These are phyloP conservation scores for Saturnispora serradocipensis DNA, from an alignment of 805 yeast genomes.

Conservation along the genomic window DNA sequence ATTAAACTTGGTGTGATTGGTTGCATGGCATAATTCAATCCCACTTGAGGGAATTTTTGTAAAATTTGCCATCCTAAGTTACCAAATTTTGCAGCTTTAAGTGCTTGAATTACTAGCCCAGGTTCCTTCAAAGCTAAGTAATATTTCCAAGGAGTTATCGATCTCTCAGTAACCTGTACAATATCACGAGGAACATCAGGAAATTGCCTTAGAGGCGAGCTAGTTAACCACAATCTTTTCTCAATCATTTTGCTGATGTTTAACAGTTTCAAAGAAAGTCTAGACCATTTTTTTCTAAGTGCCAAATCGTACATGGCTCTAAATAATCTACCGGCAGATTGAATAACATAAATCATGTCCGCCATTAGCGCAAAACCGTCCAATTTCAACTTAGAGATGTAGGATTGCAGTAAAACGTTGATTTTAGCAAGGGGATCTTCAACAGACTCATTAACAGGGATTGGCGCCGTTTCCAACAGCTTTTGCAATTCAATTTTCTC, in stretches of 20 bases:
- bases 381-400: slow-evolving; percentile 64
- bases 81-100: slow-evolving; percentile 63
- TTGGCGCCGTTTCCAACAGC: slow-evolving; percentile 66
- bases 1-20: slow-evolving; percentile 70
- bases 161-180: slow-evolving; percentile 64
- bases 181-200: slow-evolving; percentile 60
- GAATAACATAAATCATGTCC: slow-evolving; percentile 89
- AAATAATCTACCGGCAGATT: slow-evolving; percentile 82
- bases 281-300: slow-evolving; percentile 62
- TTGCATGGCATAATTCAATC: slow-evolving; percentile 51
- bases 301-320: slow-evolving; percentile 81
- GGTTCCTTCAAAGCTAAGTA: slow-evolving; percentile 57
- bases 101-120: slow-evolving; percentile 74
- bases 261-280: slow-evolving; percentile 45
- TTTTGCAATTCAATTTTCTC: slow-evolving; percentile 68
- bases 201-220: slow-evolving; percentile 82
- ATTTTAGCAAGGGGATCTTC: slow-evolving; percentile 71
- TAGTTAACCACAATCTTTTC: slow-evolving; percentile 71
- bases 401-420: slow-evolving; percentile 73
- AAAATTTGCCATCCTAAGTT: slow-evolving; percentile 48
- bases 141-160: slow-evolving; percentile 74
- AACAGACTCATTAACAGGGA: slow-evolving; percentile 69
- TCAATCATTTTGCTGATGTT: slow-evolving; percentile 76
- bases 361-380: slow-evolving; percentile 89
- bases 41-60: slow-evolving; percentile 63